phyloP scores from a whole-genome alignment of 345 rosid species.

The Brassica nigra region DNA sequence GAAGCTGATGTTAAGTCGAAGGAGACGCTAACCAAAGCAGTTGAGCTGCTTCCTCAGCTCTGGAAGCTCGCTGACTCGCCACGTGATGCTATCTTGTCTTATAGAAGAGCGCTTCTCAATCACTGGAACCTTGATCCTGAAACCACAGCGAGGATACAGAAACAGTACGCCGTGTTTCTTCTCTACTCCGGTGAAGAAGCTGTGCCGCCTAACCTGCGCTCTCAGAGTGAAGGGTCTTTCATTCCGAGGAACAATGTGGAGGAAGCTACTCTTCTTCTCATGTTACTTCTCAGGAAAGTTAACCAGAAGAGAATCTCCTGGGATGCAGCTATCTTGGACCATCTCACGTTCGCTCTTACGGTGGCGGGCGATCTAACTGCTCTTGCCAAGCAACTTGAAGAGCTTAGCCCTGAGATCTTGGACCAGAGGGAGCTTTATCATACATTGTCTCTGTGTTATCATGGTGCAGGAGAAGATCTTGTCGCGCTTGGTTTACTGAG shows the following conservation, averaged over 20 bases:
- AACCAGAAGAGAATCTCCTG: conserved; percentile 59
- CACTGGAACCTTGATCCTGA: conserved; percentile 71
- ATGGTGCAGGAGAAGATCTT: conserved; percentile 63
- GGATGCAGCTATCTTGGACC: conserved; percentile 81
- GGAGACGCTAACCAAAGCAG: conserved; percentile 74
- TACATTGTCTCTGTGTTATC: conserved; percentile 64
- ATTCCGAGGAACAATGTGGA: conserved; percentile 75
- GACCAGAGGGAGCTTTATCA: conserved; percentile 56
- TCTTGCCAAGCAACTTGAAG: conserved; percentile 65
- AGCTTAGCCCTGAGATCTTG: conserved; percentile 60
- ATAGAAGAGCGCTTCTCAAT: conserved; percentile 71
- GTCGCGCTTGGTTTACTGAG: conserved; percentile 66
- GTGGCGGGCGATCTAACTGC: conserved; percentile 58
- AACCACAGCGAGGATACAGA: conserved; percentile 68
- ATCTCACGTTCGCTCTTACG: conserved; percentile 73
- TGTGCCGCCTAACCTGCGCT: conserved; percentile 67
- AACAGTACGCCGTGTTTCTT: conserved; percentile 71
- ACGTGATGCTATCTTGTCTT: conserved; percentile 64
- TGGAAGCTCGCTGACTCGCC: conserved; percentile 73
- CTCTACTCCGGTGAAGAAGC: conserved; percentile 84
- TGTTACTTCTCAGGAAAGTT: conserved; percentile 70
- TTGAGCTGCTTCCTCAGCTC: conserved; percentile 81
- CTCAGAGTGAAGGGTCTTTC: conserved; percentile 65
- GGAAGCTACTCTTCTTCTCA: conserved; percentile 77
- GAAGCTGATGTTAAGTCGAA: conserved; percentile 72